Evolutionary conservation across 139 green algal species (phyloP), one percentile per base, ranked within the genome.

Genomic region (Haematococcus lacustris): DNA sequence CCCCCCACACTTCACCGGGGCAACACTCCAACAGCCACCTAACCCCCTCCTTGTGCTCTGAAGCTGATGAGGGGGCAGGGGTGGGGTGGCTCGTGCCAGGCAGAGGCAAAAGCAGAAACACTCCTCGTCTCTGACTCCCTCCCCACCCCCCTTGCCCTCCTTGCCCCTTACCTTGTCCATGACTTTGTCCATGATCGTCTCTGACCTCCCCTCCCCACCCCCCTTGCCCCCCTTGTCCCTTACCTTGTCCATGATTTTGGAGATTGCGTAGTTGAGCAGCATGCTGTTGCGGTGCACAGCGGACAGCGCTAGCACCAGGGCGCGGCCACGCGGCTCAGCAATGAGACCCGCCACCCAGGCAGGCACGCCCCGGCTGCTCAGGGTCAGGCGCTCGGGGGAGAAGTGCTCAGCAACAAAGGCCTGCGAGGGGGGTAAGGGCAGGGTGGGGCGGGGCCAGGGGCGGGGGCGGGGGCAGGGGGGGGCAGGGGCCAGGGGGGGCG

Each of bases 211-310:
- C n/a, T n/a, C n/a, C n/a, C n/a, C n/a, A n/a, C n/a, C n/a, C n/a
- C n/a, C n/a, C n/a, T n/a, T n/a, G n/a, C n/a, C n/a, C n/a, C n/a
- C n/a, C n/a, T n/a, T 57, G 13, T 57, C 35, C 3, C 79, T 39
- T 47, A 87, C 84, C 78, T 86, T 80, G 74, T 81, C 83, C 41
- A 94, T 73, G 43, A 91, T 91, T 60, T 87, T 86, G 51, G 92
- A 88, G 43, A 94, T 89, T n/a, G 88, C 88, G 81, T 88, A 93
- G 77, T 91, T 93, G 23, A 94, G 84, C 66, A 93, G 78, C 78
- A 92, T 76, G 73, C 86, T 85, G 74, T 85, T 89, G 47, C 82
- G 78, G 77, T 94, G 86, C 39, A 65, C 66, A 32, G 6, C 75
- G 2, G 81, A 87, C 59, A 96, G 85, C n/a, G 88, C 78, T 66